A percentile compares a stretch with the other conserved stretches of the same genome.
These are phyloP conservation scores for Solanum microdontum DNA, from an alignment of 257 asterid genomes.

Conservation along the genomic window DNA sequence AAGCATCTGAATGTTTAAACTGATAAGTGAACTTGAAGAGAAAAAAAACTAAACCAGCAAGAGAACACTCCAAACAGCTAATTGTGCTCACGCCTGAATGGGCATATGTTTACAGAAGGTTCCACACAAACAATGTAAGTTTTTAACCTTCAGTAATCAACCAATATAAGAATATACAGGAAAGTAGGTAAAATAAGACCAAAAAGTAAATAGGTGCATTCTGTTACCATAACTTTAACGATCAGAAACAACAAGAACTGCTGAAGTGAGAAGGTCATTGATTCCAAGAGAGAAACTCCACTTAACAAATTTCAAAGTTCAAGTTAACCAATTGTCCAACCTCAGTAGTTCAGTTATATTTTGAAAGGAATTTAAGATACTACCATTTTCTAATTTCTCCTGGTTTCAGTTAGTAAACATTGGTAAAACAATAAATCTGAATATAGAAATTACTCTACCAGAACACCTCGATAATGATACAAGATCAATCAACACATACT, in stretches of 20 bases:
- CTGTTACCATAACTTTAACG: neutral
- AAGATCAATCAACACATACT: neutral
- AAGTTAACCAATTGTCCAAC: neutral
- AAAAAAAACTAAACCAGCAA: neutral
- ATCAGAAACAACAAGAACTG: neutral
- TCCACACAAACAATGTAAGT: neutral
- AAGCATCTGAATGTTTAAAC: neutral
- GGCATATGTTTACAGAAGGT: neutral
- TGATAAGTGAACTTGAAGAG: neutral
- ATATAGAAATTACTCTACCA: neutral
- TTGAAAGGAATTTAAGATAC: neutral
- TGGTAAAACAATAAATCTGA: neutral
- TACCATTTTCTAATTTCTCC: neutral
- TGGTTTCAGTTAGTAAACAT: neutral
- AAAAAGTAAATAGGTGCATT: neutral
- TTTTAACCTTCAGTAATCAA: neutral
- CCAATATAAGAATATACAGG: neutral
- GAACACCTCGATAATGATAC: neutral
- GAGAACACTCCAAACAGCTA: neutral
- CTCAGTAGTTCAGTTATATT: neutral
- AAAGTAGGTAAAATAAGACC: neutral
- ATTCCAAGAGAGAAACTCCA: neutral
- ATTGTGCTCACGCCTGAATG: neutral
- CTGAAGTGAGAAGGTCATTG: neutral
- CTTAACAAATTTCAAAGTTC: neutral